Evolutionary conservation across 352 stramenopile species (phyloP).

Genomic region (Globisporangium megalacanthum): DNA sequence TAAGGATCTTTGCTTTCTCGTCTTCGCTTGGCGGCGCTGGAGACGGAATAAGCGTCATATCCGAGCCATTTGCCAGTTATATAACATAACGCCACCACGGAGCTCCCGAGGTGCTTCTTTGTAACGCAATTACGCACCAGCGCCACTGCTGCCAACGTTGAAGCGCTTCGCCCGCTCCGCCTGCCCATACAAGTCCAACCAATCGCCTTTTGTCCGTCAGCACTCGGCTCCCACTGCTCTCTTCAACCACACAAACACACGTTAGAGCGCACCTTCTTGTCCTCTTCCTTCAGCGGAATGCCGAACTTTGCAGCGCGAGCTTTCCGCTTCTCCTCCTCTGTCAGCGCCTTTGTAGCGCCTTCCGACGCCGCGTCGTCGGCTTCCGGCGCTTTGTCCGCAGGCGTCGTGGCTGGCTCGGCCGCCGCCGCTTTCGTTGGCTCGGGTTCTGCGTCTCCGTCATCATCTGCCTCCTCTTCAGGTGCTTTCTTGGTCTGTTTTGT

Average conservation of each 20-base stretch:
- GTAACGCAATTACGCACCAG: not conserved
- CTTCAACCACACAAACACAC: not conserved
- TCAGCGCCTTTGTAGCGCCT: constrained; percentile 25
- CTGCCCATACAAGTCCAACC: constrained; percentile 12
- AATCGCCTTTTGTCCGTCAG: not conserved
- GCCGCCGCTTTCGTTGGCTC: not conserved
- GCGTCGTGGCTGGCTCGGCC: constrained; percentile 2
- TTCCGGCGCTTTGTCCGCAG: constrained; percentile 1
- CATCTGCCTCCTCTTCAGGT: not conserved
- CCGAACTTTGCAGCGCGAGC: constrained; percentile 76
- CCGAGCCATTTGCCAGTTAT: not conserved
- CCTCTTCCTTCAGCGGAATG: constrained; percentile 57
- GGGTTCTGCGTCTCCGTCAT: not conserved
- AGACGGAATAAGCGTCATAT: not conserved
- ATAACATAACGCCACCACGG: not conserved
- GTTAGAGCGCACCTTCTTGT: constrained; percentile 54
- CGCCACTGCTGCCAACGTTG: constrained; percentile 34
- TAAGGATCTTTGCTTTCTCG: constrained; percentile 60
- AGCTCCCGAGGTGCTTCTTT: too few relatives aligned
- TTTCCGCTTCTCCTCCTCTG: constrained; percentile 77
- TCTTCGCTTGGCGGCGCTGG: constrained; percentile 21
- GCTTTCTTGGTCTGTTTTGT: constrained; percentile 30
- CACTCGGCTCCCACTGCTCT: not conserved
- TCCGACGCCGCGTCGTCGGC: not conserved
- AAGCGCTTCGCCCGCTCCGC: constrained; percentile 77